A percentile compares a stretch with the other conserved stretches of the same genome.
Evolutionary conservation across 2,329 filamentous ascomycete genomes (phyloP).

Genomic region (Coniochaeta pulveracea): DNA sequence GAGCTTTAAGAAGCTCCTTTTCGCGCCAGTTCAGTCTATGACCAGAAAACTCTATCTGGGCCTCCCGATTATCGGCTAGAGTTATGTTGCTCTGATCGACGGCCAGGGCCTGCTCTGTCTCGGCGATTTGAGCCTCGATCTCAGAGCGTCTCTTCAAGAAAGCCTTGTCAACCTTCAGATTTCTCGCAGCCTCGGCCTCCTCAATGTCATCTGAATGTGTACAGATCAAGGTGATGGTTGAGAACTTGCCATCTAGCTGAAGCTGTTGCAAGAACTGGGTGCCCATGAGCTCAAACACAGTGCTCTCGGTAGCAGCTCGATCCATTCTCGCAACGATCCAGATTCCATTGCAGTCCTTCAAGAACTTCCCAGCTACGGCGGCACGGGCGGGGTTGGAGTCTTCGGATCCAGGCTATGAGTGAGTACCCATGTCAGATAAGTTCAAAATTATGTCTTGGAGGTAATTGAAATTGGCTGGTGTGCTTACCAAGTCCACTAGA

Average conservation of each 20-base stretch:
- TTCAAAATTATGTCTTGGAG: background rate
- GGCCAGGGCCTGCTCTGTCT: background rate
- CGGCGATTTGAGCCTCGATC: background rate
- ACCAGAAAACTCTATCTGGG: background rate
- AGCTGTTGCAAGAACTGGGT: constrained; percentile 45
- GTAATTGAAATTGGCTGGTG: background rate
- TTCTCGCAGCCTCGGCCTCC: constrained; percentile 21
- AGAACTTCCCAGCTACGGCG: constrained; percentile 43
- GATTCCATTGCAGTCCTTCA: constrained; percentile 44
- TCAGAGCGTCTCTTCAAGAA: background rate
- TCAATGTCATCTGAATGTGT: constrained; percentile 51
- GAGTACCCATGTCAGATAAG: background rate
- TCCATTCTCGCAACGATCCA: constrained; percentile 51
- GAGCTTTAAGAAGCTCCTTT: background rate
- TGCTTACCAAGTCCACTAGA: constrained; percentile 1
- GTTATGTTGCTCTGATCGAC: background rate
- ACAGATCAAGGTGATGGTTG: constrained; percentile 46
- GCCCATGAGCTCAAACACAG: constrained; percentile 42
- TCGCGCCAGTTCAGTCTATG: background rate
- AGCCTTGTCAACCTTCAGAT: constrained; percentile 13
- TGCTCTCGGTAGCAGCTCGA: constrained; percentile 47
- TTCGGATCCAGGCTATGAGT: constrained; percentile 33
- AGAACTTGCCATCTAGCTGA: constrained; percentile 43
- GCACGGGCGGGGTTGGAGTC: constrained; percentile 42
- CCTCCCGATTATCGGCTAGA: background rate